phyloP scores from a whole-genome alignment of 2,329 filamentous ascomycete species.

The Fusarium sp. region DNA sequence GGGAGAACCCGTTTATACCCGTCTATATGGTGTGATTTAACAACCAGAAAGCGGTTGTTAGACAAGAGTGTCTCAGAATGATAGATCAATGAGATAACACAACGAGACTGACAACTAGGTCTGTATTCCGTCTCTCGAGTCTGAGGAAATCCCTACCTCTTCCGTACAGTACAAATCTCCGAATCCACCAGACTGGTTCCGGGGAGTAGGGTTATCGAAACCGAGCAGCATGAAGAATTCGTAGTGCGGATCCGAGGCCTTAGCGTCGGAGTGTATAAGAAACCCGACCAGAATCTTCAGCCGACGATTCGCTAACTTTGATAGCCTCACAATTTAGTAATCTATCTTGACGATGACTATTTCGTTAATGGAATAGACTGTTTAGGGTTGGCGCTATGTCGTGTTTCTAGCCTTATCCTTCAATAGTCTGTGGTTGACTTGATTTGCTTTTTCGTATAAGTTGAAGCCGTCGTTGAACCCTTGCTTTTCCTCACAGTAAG shows the following conservation, averaged over 20 bases:
- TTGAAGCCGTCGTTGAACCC: not conserved
- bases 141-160: too few relatives aligned
- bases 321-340: not conserved
- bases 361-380: not conserved
- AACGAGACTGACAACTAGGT: too few relatives aligned
- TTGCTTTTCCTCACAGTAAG: not conserved
- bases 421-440: not conserved
- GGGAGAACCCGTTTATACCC: not conserved
- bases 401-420: not conserved
- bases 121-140: too few relatives aligned
- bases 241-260: not conserved
- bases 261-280: not conserved
- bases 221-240: not conserved
- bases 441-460: not conserved
- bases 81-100: not conserved
- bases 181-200: not conserved
- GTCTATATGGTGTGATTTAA: not conserved
- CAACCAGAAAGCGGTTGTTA: too few relatives aligned
- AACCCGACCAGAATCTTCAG: not conserved
- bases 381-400: not conserved
- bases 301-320: not conserved
- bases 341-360: not conserved
- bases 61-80: rapidly evolving
- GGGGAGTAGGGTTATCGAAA: not conserved
- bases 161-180: too few relatives aligned